These are phyloP conservation scores for Tympanopsis confertula DNA, from an alignment of 2,329 filamentous ascomycete genomes.

Conservation along the genomic window DNA sequence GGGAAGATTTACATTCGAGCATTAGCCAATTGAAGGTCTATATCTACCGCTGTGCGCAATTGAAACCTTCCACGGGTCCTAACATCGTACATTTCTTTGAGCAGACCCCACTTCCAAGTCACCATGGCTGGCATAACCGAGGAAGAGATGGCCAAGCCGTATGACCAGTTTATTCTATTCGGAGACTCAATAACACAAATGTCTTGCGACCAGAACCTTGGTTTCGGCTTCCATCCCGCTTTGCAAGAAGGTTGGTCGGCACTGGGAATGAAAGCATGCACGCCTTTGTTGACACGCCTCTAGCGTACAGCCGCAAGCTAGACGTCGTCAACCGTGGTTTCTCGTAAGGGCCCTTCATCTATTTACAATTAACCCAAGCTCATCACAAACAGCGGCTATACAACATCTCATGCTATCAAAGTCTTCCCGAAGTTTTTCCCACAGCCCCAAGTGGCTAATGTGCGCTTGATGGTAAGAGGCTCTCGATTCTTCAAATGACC, in stretches of 20 bases:
- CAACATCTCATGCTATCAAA: neutral
- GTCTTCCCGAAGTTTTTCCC: conserved; percentile 1
- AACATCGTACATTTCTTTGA: too few species aligned
- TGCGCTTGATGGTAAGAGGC: neutral
- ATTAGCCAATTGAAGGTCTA: too few species aligned
- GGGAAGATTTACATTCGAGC: too few species aligned
- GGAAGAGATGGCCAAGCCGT: too few species aligned
- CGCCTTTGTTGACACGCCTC: neutral
- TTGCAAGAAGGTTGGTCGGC: neutral
- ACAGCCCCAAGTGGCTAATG: neutral
- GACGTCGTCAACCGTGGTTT: neutral
- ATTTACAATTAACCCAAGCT: neutral
- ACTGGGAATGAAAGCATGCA: neutral
- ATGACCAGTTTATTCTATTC: conserved; percentile 1
- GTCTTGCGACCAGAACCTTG: neutral
- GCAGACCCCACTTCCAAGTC: too few species aligned
- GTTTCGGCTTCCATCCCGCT: neutral
- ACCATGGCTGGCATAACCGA: too few species aligned
- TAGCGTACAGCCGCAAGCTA: neutral
- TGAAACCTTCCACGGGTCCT: too few species aligned
- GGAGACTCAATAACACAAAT: neutral
- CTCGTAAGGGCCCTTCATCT: neutral
- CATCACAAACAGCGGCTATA: neutral
- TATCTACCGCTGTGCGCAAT: too few species aligned
- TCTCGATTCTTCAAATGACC: neutral